These are phyloP conservation scores for Leptographium wingfieldii DNA, from an alignment of 2,329 filamentous ascomycete genomes.

Conservation along the genomic window DNA sequence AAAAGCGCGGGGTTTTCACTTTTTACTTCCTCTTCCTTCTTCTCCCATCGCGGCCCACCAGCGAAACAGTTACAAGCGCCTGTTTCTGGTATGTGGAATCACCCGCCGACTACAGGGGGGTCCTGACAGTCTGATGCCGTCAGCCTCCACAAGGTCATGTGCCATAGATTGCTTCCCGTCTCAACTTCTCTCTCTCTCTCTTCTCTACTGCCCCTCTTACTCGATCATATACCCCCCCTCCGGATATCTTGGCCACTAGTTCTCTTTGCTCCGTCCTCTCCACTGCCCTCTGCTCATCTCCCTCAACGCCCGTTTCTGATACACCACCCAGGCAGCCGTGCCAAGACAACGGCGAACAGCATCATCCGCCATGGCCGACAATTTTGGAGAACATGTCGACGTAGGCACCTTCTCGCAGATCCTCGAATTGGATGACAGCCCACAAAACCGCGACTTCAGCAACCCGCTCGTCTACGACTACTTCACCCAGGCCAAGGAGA, in stretches of 20 bases:
- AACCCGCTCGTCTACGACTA: conserved; percentile 80
- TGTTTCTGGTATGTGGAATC: neutral
- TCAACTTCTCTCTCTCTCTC: neutral
- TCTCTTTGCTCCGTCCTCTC: no score
- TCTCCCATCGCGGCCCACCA: neutral
- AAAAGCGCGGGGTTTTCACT: neutral
- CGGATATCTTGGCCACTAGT: no score
- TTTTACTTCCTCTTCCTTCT: neutral
- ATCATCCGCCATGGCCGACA: neutral
- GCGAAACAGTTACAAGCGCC: neutral
- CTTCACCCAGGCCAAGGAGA: conserved; percentile 80
- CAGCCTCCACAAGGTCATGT: neutral
- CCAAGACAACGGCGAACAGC: neutral
- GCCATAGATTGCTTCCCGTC: neutral
- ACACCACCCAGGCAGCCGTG: neutral
- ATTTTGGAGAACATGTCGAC: conserved; percentile 59
- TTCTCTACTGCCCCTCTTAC: no score
- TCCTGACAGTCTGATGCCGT: neutral
- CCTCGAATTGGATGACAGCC: conserved; percentile 94
- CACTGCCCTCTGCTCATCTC: neutral
- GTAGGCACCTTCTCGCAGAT: conserved; percentile 79
- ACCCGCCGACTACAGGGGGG: neutral
- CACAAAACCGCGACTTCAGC: conserved; percentile 77
- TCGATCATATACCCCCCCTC: no score
- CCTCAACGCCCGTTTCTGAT: neutral